Base-by-base conservation (phyloP, 306 rosid species). In the Corylus americana region DNA sequence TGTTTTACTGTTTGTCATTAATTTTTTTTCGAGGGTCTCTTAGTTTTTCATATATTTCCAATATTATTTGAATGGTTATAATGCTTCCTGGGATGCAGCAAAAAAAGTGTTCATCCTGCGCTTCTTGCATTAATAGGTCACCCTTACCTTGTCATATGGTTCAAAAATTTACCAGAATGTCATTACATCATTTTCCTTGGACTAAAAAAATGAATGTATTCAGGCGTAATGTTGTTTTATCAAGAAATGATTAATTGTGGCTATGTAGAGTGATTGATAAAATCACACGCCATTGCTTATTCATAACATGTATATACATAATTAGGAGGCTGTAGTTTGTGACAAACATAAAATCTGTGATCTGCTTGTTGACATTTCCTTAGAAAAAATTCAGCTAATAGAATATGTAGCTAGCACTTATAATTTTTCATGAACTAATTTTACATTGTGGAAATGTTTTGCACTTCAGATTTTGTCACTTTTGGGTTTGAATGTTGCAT, bases 1-100 rank as follows among this genome's bases (percentile, higher is more conserved):
- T 74, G 48, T 11, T 47, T 77, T 78, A 27, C 20, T 22, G 72
- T 73, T 62, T 68, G 72, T 57, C 45, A 18, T 62, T 59, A 27
- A 42, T 72, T 66, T 78, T 61, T 61, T 61, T 55, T 18, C 25
- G 37, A 35, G 67, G 61, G 44, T 31, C 44, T 51, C 44, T 51
- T 74, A 20, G 11, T 31, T 63, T 81, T 39, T 42, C 29, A 10
- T 51, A 12, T 27, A 51, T 25, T 42, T 64, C 6, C 18, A 12
- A 27, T 14, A 27, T 0, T 5, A 29, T 35, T 12, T 29, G 70
- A 18, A 35, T 63, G 2, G 11, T 12, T 63, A 63, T 63, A 29
- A 63, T 63, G 44, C 8, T 63, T 35, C 7, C 67, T 63, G 37
- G 70, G 45, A 63, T 63, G 45, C 70, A 12, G 2, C 20, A 63